Percentiles rank a stretch among this genome's conserved stretches.
phyloP scores from a whole-genome alignment of 2,329 filamentous ascomycete genomes.

The Stemphylium vesicarium region DNA sequence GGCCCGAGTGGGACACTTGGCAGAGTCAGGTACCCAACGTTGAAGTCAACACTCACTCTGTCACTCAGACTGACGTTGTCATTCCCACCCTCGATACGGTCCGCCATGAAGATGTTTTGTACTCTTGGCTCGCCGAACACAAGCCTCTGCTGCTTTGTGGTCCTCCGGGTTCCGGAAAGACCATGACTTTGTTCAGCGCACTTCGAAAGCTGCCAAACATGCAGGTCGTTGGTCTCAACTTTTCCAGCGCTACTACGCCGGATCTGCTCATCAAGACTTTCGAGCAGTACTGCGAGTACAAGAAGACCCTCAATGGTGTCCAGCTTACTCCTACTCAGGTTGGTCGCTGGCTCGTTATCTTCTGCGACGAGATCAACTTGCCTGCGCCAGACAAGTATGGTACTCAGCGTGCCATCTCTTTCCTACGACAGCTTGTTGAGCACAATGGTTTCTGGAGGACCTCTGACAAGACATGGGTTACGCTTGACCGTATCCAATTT shows the following conservation, averaged over 20 bases:
- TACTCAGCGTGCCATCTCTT: slow-evolving; percentile 95
- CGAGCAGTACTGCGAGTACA: slow-evolving; percentile 99
- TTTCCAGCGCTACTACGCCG: slow-evolving; percentile 97
- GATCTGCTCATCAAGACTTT: slow-evolving; percentile 99
- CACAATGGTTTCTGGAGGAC: slow-evolving; percentile 99
- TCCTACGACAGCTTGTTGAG: slow-evolving; percentile 95
- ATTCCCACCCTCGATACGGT: slow-evolving; percentile 98
- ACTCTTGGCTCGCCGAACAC: slow-evolving; percentile 98
- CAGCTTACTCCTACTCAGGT: slow-evolving; percentile 96
- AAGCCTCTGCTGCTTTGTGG: slow-evolving; percentile 96
- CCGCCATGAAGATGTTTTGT: slow-evolving; percentile 97
- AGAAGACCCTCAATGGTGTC: slow-evolving; percentile 95
- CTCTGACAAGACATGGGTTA: slow-evolving; percentile 97
- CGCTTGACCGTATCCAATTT: slow-evolving; percentile 96
- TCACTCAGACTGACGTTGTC: slow-evolving; percentile 97
- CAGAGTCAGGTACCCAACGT: slow-evolving; percentile 92
- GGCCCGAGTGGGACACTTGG: slow-evolving; percentile 90
- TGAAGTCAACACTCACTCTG: slow-evolving; percentile 97
- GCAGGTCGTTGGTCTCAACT: slow-evolving; percentile 99
- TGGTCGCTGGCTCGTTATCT: slow-evolving; percentile 95
- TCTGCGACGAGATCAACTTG: slow-evolving; percentile 99
- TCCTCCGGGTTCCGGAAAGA: slow-evolving; percentile 98
- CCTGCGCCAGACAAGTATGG: slow-evolving; percentile 97
- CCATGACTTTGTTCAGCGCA: slow-evolving; percentile 98
- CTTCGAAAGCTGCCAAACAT: slow-evolving; percentile 96